Base-by-base conservation (phyloP, 2,329 filamentous ascomycete species). In the Fusarium protoensiforme region DNA sequence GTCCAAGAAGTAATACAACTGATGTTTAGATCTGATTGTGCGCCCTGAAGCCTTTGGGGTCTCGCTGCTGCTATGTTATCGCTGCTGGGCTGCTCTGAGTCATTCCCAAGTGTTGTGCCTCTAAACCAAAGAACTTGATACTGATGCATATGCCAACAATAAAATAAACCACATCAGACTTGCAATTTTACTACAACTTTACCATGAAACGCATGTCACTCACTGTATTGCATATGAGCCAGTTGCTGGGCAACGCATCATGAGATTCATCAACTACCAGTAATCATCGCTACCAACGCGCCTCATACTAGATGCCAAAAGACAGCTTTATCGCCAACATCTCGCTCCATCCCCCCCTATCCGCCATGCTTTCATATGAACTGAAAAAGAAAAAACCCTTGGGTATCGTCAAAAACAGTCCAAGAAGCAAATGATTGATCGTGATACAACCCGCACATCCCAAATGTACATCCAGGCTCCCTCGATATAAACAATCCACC, bases 391-490 rank as follows among this genome's bases (percentile, higher is more conserved):
- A 74, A 76, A 68, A 76, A 71, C 69, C 74, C 68, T 72, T 68
- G 78, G 79, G 79, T 81, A 81, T 81, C 79, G 75, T 80, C 74
- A 78, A 80, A 79, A 75, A 75, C 76, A 77, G 74, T 72, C 77
- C 73, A 73, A 73, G 61, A 78, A 75, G 71, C 78, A 76, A 64
- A 76, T 78, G 67, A 70, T 70, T 72, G 64, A 69, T 72, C 72
- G 67, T 74, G 72, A 77, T 73, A 76, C 77, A 75, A 77, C 67
- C 72, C 70, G 65, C 66, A 79, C 69, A 77, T 77, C 71, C 67
- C 64, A 68, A 36, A 75, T 64, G 63, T 68, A 74, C 68, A 76
- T 75, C 60, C 67, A 64, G 61, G 33, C 62, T 56, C 41, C 53
- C 38, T 57, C 61, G 56, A 67, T 58, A 73, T 64, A 64, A 72